Base-by-base conservation (phyloP, 345 rosid genomes). In the Turnera subulata region DNA sequence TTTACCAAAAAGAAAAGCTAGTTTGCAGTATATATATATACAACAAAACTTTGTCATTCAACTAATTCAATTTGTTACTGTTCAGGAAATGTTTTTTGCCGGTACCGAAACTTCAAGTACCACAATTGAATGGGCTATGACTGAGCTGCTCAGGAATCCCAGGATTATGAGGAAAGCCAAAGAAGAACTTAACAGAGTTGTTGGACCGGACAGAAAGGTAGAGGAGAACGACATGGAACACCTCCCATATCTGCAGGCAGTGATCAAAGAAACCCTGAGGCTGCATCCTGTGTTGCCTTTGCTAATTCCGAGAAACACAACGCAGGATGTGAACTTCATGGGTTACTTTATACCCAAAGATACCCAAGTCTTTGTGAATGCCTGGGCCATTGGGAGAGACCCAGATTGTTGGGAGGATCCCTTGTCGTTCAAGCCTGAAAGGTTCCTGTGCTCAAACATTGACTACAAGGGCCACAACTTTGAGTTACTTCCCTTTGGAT, bases 341-440 rank as follows among this genome's bases (percentile, higher is more conserved):
- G 68, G 68, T 4, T 56, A 56, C 25, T 6, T 22, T 0, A 56
- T 64, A 0, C 62, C 62, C 5, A 56, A 56, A 19, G 53, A 56
- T 29, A 64, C 70, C 7, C 58, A 52, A 18, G 63, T 58, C 4
- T 50, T 58, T 24, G 53, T 58, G 6, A 65, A 65, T 20, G 64
- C 5, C 4, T 65, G 59, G 70, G 51, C 48, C 4, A 65, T 65
- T n/a, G 70, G 64, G 42, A 58, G 63, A 44, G 63, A 65, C 38
- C 46, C 57, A n/a, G 46, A 57, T 20, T 9, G 37, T 23, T 65
- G 64, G 70, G 54, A 50, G 15, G 70, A 58, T 43, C 63, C 63
- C 14, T 44, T 58, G 54, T 0, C 39, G 4, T 65, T 65, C 50
- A 65, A 46, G 38, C 70, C 70, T 11, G 49, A 65, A 12, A 50